Base-by-base conservation (phyloP, 768 basidiomycete genomes). In the Fomitopsis pulvina region DNA sequence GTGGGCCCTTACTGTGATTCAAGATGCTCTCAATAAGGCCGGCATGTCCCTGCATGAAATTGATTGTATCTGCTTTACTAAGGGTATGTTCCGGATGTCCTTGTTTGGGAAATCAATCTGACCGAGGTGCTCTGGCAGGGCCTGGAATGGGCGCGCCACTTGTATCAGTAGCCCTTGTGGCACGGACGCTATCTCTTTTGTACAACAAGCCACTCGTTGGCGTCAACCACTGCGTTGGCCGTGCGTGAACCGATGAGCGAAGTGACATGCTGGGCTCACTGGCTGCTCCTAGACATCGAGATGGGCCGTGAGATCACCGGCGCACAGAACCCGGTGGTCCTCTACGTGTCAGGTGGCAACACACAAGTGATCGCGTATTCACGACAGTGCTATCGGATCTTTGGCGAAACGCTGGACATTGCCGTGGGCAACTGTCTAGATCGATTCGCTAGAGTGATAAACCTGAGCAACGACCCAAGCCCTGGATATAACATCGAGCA, bases 351-450 rank as follows among this genome's bases (percentile, higher is more conserved):
- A 0, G 96, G 96, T 11, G 96, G 96, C 3, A 99, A 99, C 67
- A 98, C 96, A 0, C 96, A 99, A 68, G 94, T 99, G 14, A 98
- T 99, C 59, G 96, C 96, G 1, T 99, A 99, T 67, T 98, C 94
- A 20, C 85, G 88, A 52, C 93, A 98, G 66, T 82, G 93, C 54
- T 99, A 99, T 65, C 82, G 96, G 38, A 99, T 99, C 52, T 99
- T 99, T 62, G 96, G 96, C 14, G 96, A 99, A 69, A 98, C 96
- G 1, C 77, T 99, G 48, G 96, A 99, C 62, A 98, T 99, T 50
- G 96, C 96, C n/a, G 93, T 98, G 28, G 96, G 96, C 30, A 99
- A 99, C 64, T 98, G 96, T 63, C 73, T 99, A 21, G 96, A 99
- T 66, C 85, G 96, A 9, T 99, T 99, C 60, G 96, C 96, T 2